Percentiles rank a stretch among this genome's conserved stretches.
phyloP scores from a whole-genome alignment of 108 stramenopile genomes.

The Nannochloropsis salina region DNA sequence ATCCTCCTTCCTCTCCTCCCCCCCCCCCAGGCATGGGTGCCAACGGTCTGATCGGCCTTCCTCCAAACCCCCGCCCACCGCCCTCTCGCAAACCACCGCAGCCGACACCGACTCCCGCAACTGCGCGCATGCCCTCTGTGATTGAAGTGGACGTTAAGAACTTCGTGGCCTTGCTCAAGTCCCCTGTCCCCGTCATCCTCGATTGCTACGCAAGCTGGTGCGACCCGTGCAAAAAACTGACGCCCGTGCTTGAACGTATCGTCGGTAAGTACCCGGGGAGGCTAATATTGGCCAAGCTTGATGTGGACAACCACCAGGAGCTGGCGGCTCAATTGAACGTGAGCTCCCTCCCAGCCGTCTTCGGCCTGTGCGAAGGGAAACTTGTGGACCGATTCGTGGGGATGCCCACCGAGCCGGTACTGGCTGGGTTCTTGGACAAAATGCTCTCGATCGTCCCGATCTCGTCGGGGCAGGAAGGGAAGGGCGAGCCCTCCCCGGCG shows the following conservation, averaged over 20 bases:
- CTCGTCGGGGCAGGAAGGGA: not conserved
- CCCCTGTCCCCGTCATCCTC: slow-evolving; percentile 12
- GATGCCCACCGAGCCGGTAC: not conserved
- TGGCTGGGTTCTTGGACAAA: slow-evolving; percentile 7
- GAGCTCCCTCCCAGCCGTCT: slow-evolving; percentile 16
- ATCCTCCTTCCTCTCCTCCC: not conserved
- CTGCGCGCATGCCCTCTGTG: not conserved
- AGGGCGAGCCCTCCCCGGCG: not conserved
- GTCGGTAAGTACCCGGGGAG: not conserved
- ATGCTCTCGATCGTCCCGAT: not conserved
- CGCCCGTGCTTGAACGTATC: not conserved
- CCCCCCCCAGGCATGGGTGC: not conserved
- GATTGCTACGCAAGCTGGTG: slow-evolving; percentile 11
- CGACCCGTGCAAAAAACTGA: slow-evolving; percentile 7
- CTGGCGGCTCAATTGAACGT: not conserved
- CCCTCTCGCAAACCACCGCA: not conserved
- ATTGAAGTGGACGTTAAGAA: not conserved
- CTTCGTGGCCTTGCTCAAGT: slow-evolving; percentile 17
- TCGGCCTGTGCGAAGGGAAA: slow-evolving; percentile 7
- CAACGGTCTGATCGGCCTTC: not conserved
- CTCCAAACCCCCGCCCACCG: not conserved
- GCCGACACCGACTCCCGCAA: not conserved
- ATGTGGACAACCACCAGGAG: not conserved
- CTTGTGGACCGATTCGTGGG: not conserved
- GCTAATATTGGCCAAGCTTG: not conserved